These are phyloP conservation scores for Babjeviella inositovora DNA, from an alignment of 805 yeast genomes.

Conservation along the genomic window DNA sequence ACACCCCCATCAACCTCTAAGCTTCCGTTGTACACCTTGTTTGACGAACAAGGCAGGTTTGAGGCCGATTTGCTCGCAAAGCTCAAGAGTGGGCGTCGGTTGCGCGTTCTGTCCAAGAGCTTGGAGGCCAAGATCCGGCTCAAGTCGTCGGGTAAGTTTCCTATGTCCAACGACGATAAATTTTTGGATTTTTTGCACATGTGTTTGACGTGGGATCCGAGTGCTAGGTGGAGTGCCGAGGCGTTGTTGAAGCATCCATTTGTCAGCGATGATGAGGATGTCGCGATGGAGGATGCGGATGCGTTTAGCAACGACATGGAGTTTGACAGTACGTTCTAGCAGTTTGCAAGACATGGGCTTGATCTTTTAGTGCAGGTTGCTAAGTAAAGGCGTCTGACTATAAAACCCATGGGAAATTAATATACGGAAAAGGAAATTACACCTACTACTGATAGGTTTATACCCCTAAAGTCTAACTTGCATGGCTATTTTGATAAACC, in stretches of 20 bases:
- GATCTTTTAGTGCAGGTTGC: too few species aligned
- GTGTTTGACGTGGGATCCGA: constrained; percentile 17
- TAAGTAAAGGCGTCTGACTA: too few species aligned
- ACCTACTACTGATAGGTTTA: too few species aligned
- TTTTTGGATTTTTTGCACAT: constrained; percentile 10
- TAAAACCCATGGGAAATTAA: too few species aligned
- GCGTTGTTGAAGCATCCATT: constrained; percentile 11
- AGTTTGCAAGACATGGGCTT: too few species aligned
- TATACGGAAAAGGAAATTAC: too few species aligned
- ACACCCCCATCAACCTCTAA: constrained; percentile 5
- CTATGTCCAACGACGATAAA: constrained; percentile 1
- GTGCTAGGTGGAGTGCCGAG: constrained; percentile 10
- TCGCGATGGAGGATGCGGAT: too few species aligned
- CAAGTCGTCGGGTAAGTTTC: constrained; percentile 4
- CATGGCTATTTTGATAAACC: too few species aligned
- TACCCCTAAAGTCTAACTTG: too few species aligned
- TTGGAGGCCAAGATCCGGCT: constrained; percentile 5
- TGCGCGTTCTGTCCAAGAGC: constrained; percentile 4
- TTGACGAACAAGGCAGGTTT: constrained; percentile 11
- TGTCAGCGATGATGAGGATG: constrained; percentile 6
- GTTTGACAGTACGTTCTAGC: too few species aligned
- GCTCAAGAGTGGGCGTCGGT: too few species aligned
- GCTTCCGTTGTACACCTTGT: constrained; percentile 16
- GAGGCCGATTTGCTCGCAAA: constrained; percentile 5
- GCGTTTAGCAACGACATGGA: too few species aligned